Evolutionary conservation across 2,329 filamentous ascomycete genomes (phyloP), one percentile per base, ranked within the genome.

Genomic region (Lasiodiplodia sp.): DNA sequence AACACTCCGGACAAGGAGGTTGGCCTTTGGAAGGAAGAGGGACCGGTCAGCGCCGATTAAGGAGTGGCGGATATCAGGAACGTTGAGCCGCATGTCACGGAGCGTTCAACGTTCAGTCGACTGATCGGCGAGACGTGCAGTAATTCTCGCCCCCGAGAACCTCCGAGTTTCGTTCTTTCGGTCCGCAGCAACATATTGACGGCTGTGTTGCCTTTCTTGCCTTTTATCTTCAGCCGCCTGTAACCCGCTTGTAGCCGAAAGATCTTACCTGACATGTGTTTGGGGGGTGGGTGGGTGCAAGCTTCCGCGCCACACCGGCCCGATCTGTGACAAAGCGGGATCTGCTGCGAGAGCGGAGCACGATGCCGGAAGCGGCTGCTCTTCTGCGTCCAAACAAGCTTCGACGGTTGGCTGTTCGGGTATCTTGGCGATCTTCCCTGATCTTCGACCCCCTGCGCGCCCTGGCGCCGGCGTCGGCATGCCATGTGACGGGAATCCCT

Each of bases 381-480:
- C n/a, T 37, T 47, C 37, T 52, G 44, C 12, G 60, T 64, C 3
- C 47, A 64, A 64, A 64, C 60, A 64, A 64, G 60, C 60, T 64
- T 64, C 60, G 37, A 49, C 44, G 44, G 60, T 52, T 52, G 60
- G 31, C 44, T 64, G 28, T 38, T 64, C 60, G 60, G 60, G 60
- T 64, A 52, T 64, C 60, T 64, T 52, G 60, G 60, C 60, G 60
- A 64, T 64, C 60, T 52, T 64, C 60, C 31, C 60, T 64, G 60
- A 64, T 64, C 60, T 64, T 38, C 60, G 60, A 28, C 60, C 55
- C 31, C 44, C 44, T 47, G 44, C 44, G 18, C 44, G 44, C 44
- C 47, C 60, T 64, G 44, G 31, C 31, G 44, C 60, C 47, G 44
- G 60, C 31, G 47, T 52, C 47, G 60, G 44, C 44, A 37, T 28